Conservation (phyloP, 495 filamentous ascomycete species). For the Terfezia claveryi region DNA sequence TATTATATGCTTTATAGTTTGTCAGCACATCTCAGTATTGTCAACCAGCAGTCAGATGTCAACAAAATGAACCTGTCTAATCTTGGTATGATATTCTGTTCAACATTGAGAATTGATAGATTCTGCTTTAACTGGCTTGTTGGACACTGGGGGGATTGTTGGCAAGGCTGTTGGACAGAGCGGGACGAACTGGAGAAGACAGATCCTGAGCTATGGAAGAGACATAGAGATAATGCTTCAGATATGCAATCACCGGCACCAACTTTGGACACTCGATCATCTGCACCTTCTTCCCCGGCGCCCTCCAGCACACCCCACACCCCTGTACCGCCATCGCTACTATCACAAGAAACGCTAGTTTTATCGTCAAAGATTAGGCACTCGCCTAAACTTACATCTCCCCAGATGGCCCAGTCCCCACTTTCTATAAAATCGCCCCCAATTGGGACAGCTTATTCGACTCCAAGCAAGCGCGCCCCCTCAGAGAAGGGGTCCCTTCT, state of each 20-base stretch:
- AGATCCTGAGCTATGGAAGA: not conserved
- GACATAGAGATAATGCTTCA: not conserved
- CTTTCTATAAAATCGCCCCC: not conserved
- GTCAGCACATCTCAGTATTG: slow-evolving; percentile 16
- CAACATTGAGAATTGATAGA: slow-evolving; percentile 17
- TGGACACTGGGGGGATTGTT: slow-evolving; percentile 16
- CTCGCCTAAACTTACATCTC: not conserved
- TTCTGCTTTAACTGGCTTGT: slow-evolving; percentile 20
- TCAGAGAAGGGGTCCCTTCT: not conserved
- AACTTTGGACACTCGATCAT: not conserved
- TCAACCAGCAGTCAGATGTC: slow-evolving; percentile 14
- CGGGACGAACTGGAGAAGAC: slow-evolving; percentile 16
- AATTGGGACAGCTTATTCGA: not conserved
- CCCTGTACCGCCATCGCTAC: not conserved
- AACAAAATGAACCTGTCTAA: slow-evolving; percentile 20
- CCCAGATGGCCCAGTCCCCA: not conserved
- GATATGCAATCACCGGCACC: not conserved
- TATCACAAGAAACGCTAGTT: not conserved
- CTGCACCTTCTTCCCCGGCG: not conserved
- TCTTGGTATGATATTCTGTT: slow-evolving; percentile 20
- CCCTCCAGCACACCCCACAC: not conserved
- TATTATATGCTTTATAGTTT: slow-evolving; percentile 18
- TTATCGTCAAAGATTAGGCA: no score
- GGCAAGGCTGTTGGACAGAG: slow-evolving; percentile 16
- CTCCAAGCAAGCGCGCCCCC: not conserved